Evolutionary conservation across 2,329 filamentous ascomycete genomes (phyloP), one percentile per base, ranked within the genome.

Genomic region (Trichoderma hamatum): DNA sequence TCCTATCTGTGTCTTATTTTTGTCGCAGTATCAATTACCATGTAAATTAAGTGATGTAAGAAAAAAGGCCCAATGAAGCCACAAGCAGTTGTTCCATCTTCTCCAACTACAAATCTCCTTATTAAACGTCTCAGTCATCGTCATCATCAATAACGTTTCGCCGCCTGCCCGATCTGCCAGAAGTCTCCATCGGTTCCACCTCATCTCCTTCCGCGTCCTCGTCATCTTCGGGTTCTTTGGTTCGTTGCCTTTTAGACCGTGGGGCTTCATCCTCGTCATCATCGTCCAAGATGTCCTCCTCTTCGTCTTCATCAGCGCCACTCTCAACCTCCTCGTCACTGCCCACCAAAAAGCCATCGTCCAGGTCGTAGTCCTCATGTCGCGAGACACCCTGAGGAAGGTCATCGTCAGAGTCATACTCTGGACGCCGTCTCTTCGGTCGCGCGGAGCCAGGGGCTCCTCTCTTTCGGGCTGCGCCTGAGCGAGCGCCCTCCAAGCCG

Each of bases 351-450:
- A 95, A 95, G 69, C 90, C 92, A 75, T 95, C 92, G 39, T 91
- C 91, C 76, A 90, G 85, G 71, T 94, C 92, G 76, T 95, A 95
- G 72, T 93, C 90, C 72, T 94, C 90, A 70, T 90, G 86, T 64
- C 87, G 86, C 36, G 85, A 85, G 56, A 82, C 83, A 36, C 88
- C 87, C 46, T 86, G 85, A 19, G 88, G 87, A 43, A 89, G 83
- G 70, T 92, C 91, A 73, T 93, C 91, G 74, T 94, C 92, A 10
- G 92, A 92, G 74, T 94, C 91, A 70, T 93, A 92, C 73, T 92
- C 91, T 70, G 84, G 82, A 49, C 84, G 83, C 36, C 84, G 83
- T 74, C 84, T 83, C 80, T 86, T 88, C 56, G 82, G 79, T 71
- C 85, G 86, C 34, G 81, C 78, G 14, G 80, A 78, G 13, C 85